phyloP scores from a whole-genome alignment of 352 stramenopile genomes.

The Halophytophthora batemanensis region DNA sequence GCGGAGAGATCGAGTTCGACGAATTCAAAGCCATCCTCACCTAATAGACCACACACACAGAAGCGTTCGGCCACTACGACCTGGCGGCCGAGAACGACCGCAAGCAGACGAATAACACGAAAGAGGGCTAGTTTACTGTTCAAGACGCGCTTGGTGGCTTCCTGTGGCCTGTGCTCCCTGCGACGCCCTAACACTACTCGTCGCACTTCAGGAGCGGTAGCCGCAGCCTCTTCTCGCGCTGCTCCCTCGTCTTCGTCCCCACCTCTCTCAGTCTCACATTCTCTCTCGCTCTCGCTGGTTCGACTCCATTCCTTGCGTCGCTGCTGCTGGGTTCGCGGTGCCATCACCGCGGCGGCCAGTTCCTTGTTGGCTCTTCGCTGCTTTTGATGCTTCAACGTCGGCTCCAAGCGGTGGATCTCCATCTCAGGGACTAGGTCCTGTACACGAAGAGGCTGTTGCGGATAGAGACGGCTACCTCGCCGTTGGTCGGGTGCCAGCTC shows the following conservation, averaged over 20 bases:
- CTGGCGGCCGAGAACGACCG: no score
- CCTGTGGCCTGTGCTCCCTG: no score
- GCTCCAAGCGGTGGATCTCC: no score
- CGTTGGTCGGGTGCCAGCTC: conserved; percentile 79
- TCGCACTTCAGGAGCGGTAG: conserved; percentile 1
- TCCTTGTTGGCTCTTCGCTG: no score
- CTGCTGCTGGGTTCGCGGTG: conserved; percentile 10
- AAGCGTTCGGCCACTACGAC: background rate
- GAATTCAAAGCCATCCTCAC: conserved; percentile 93
- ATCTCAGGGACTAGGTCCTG: conserved; percentile 37
- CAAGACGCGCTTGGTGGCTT: no score
- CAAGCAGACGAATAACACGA: no score
- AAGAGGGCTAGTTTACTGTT: no score
- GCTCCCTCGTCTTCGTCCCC: conserved; percentile 3
- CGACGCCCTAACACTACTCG: no score
- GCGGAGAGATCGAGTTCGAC: conserved; percentile 95
- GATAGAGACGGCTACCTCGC: conserved; percentile 78
- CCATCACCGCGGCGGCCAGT: no score
- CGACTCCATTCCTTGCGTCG: conserved; percentile 2
- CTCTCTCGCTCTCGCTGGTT: conserved; percentile 11
- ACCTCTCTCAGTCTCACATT: background rate
- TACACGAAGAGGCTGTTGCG: conserved; percentile 87
- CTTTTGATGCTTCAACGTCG: conserved; percentile 3
- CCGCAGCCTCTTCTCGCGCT: no score
- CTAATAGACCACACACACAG: conserved; percentile 18